Percentiles rank a stretch among this genome's conserved stretches.
These are phyloP conservation scores for Macrophomina tecta DNA, from an alignment of 2,329 filamentous ascomycete genomes.

Conservation along the genomic window DNA sequence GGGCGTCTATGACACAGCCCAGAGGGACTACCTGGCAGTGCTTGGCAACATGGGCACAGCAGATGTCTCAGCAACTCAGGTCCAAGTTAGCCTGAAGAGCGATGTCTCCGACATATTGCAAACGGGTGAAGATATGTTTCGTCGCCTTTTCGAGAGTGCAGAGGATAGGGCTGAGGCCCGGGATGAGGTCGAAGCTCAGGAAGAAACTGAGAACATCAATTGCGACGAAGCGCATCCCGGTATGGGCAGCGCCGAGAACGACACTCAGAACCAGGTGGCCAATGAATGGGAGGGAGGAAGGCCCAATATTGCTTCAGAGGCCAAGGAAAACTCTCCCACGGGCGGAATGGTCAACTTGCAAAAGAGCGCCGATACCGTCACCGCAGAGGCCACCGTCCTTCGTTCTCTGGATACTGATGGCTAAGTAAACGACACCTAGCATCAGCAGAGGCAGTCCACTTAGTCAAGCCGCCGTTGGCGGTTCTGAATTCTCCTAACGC, in stretches of 20 bases:
- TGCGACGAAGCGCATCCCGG: background rate
- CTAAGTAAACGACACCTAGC: background rate
- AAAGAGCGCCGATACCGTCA: background rate
- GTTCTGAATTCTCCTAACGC: no score
- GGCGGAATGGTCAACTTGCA: background rate
- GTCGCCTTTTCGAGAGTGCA: conserved; percentile 15
- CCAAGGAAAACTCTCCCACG: background rate
- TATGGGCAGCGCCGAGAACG: background rate
- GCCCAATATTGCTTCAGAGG: background rate
- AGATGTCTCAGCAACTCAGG: background rate
- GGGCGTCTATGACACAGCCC: conserved; percentile 48
- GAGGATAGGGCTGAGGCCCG: background rate
- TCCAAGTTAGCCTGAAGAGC: background rate
- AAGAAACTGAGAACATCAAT: background rate
- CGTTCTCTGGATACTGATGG: background rate
- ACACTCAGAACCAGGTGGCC: background rate
- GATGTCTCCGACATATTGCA: conserved; percentile 10
- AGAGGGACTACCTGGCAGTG: conserved; percentile 45
- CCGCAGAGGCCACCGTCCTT: background rate
- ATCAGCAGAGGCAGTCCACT: background rate
- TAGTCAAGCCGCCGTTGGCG: no score
- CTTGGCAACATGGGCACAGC: conserved; percentile 36
- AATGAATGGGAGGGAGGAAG: background rate
- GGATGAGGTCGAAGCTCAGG: background rate
- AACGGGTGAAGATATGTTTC: conserved; percentile 6